phyloP scores from a whole-genome alignment of 768 basidiomycete species.

The Agaricus subrufescens region DNA sequence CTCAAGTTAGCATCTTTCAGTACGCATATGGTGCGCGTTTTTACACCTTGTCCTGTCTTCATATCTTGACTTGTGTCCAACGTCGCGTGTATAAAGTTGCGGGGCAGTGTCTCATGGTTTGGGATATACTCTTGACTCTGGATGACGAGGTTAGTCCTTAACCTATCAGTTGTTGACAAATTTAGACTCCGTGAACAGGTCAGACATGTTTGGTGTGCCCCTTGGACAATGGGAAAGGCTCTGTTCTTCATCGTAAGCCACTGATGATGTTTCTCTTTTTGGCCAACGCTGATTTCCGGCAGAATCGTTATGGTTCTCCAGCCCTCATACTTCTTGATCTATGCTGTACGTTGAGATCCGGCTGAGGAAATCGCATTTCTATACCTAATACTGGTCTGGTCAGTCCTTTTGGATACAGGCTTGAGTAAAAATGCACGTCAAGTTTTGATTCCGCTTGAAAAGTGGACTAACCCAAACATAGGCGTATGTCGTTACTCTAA shows the following conservation, averaged over 20 bases:
- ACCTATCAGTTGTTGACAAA: not conserved
- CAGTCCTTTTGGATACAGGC: not conserved
- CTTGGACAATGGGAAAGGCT: not conserved
- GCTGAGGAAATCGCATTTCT: no score
- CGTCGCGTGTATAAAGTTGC: not conserved
- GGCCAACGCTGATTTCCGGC: not conserved
- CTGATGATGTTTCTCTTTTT: not conserved
- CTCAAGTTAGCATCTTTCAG: not conserved
- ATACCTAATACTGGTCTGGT: not conserved
- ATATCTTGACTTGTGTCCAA: not conserved
- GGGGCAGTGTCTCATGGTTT: not conserved
- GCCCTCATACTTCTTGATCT: conserved; percentile 1
- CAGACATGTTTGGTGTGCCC: not conserved
- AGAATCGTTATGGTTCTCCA: conserved; percentile 7
- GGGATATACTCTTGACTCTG: conserved; percentile 2
- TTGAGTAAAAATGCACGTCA: not conserved
- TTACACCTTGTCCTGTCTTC: not conserved
- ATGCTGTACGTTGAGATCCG: not conserved
- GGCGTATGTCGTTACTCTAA: not conserved
- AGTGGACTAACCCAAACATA: not conserved
- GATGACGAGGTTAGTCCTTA: not conserved
- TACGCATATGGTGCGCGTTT: conserved; percentile 1
- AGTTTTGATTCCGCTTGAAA: not conserved
- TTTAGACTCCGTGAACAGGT: not conserved
- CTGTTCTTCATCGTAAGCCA: not conserved